Evolutionary conservation across 2,329 filamentous ascomycete genomes (phyloP), one percentile per base, ranked within the genome.

Genomic region (Trichoderma koningiopsis): DNA sequence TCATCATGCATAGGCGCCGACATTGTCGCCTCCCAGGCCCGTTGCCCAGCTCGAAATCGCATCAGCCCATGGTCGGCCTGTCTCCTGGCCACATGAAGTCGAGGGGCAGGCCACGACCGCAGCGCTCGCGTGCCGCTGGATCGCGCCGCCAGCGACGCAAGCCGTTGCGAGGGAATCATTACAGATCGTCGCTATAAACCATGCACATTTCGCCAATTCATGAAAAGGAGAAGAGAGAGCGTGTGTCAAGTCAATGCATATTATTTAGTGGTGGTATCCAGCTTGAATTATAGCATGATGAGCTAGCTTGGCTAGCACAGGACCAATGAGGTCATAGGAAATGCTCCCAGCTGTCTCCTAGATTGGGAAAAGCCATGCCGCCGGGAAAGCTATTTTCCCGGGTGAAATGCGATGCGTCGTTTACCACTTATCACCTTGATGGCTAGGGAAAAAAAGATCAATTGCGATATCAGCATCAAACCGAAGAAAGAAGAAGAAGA

Each of bases 1-100:
- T 88, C 87, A 7, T 73, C 71, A 13, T 40, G 14, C 52, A 71
- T 56, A 27, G 59, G 60, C 1, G 19, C 47, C 22, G 65, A 33
- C 31, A 55, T 59, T 58, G 75, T 77, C 52, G 72, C 76, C 71
- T 73, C 70, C 75, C 76, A 77, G 14, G 63, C 72, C 19, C 75
- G 72, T 43, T 69, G 68, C 19, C 52, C 61, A 55, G 60, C 53
- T 35, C 56, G 55, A 65, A 37, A 56, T 27, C 61, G 65, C 33
- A 61, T 43, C 61, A 65, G 43, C 29, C 61, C 61, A 56, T 53
- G 37, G 19, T 56, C 62, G 5, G n/a, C 37, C 40, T 55, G 55
- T 59, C 37, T 67, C 8, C 16, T 67, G 29, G 55, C 63, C 22
- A 37, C n/a, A 35, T 55, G 33, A 11, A 22, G 33, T 35, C 63